Percentiles rank a stretch among this genome's conserved stretches.
phyloP scores from a whole-genome alignment of 768 basidiomycete genomes.

The Phlebiopsis gigantea region DNA sequence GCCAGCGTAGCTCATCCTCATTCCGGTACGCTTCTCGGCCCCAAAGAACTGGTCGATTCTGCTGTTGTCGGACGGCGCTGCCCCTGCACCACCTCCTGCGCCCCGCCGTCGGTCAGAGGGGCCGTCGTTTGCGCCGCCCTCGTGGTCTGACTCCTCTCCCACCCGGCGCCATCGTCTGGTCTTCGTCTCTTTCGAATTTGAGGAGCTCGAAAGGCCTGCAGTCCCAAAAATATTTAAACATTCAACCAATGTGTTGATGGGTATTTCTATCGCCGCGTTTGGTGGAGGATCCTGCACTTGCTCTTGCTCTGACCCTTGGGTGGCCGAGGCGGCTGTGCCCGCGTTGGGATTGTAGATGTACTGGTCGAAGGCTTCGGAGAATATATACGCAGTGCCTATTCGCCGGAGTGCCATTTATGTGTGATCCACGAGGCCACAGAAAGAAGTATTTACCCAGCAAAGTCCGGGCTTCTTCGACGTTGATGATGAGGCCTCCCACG shows the following conservation, averaged over 20 bases:
- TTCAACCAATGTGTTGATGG: slow-evolving; percentile 78
- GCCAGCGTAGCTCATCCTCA: slow-evolving; percentile 44
- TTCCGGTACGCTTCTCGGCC: slow-evolving; percentile 67
- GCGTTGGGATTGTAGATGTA: slow-evolving; percentile 54
- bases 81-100: slow-evolving; percentile 23
- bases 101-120: slow-evolving; percentile 31
- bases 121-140: slow-evolving; percentile 15
- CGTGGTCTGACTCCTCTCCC: slow-evolving; percentile 35
- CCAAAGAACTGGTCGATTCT: slow-evolving; percentile 59
- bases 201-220: slow-evolving; percentile 36
- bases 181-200: slow-evolving; percentile 30
- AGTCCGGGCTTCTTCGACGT: slow-evolving; percentile 81
- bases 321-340: slow-evolving; percentile 12
- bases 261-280: slow-evolving; percentile 51
- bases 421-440: neutral
- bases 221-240: slow-evolving; percentile 94
- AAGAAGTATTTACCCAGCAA: slow-evolving; percentile 55
- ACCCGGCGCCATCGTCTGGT: slow-evolving; percentile 40
- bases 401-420: neutral
- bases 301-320: slow-evolving; percentile 21
- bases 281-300: neutral
- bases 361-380: slow-evolving; percentile 72
- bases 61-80: slow-evolving; percentile 45
- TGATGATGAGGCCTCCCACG: slow-evolving; percentile 63
- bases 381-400: slow-evolving; percentile 83